Evolutionary conservation across 2,329 filamentous ascomycete species (phyloP).

Genomic region (Podosphaera fusca): DNA sequence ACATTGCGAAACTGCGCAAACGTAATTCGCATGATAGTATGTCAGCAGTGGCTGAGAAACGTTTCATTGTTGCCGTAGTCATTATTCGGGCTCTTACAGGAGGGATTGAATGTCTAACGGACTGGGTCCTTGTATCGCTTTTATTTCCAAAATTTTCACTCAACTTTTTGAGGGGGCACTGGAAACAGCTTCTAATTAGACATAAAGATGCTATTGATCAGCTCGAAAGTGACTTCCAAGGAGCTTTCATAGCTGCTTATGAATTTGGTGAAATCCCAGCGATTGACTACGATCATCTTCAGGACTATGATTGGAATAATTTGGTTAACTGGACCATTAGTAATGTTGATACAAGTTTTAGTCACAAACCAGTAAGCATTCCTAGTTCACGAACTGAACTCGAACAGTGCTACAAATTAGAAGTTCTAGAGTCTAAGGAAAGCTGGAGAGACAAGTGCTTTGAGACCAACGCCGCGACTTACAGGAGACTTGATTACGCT

Average conservation of each 20-base stretch:
- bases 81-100: slow-evolving; percentile 34
- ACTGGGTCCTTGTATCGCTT: slow-evolving; percentile 34
- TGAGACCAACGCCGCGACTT: slow-evolving; percentile 24
- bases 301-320: slow-evolving; percentile 43
- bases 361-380: slow-evolving; percentile 22
- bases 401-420: slow-evolving; percentile 18
- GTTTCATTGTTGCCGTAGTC: slow-evolving; percentile 33
- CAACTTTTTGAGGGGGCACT: slow-evolving; percentile 29
- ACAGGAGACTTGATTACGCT: slow-evolving; percentile 11
- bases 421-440: slow-evolving; percentile 10
- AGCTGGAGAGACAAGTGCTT: slow-evolving; percentile 36
- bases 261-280: slow-evolving; percentile 33
- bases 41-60: slow-evolving; percentile 21
- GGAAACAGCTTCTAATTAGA: slow-evolving; percentile 27
- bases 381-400: slow-evolving; percentile 25
- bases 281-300: slow-evolving; percentile 38
- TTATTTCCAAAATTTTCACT: slow-evolving; percentile 31
- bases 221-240: slow-evolving; percentile 39
- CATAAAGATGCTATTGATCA: slow-evolving; percentile 25
- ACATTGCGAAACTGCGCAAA: slow-evolving; percentile 6
- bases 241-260: slow-evolving; percentile 42
- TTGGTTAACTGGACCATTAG: slow-evolving; percentile 44
- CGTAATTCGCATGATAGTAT: slow-evolving; percentile 16
- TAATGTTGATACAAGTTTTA: slow-evolving; percentile 16
- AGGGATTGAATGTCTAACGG: slow-evolving; percentile 32